phyloP scores from a whole-genome alignment of 805 yeast species.

The Jamesozyma spencerorum region DNA sequence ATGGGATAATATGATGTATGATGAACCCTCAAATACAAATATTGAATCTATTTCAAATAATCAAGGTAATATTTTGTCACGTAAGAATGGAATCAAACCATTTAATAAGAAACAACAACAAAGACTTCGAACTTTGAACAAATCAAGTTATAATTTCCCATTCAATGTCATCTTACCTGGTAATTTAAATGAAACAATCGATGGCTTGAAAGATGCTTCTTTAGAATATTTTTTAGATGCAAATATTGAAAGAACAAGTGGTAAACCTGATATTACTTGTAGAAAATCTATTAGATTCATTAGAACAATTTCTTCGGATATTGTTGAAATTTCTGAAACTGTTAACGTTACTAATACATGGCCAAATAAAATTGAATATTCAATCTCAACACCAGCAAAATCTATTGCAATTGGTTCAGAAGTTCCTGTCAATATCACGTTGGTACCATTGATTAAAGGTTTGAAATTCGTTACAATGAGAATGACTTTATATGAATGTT shows the following conservation, averaged over 20 bases:
- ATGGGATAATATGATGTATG: slow-evolving; percentile 64
- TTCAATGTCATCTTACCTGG: slow-evolving; percentile 83
- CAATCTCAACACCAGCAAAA: slow-evolving; percentile 74
- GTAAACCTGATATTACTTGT: slow-evolving; percentile 52
- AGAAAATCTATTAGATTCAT: slow-evolving; percentile 71
- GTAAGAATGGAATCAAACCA: slow-evolving; percentile 17
- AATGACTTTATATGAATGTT: slow-evolving; percentile 59
- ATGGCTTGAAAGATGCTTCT: slow-evolving; percentile 77
- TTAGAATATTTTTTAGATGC: slow-evolving; percentile 69
- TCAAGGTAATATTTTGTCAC: slow-evolving; percentile 15
- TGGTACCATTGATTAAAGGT: slow-evolving; percentile 79
- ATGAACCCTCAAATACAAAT: too few relatives aligned
- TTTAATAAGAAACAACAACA: slow-evolving; percentile 11
- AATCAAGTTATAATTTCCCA: slow-evolving; percentile 86
- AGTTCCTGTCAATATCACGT: slow-evolving; percentile 54
- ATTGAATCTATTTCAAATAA: too few relatives aligned
- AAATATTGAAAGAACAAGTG: slow-evolving; percentile 72
- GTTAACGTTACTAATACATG: slow-evolving; percentile 90
- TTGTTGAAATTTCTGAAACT: slow-evolving; percentile 81
- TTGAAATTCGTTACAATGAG: slow-evolving; percentile 65
- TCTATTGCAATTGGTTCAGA: slow-evolving; percentile 86
- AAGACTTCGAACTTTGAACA: slow-evolving; percentile 44
- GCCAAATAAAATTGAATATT: slow-evolving; percentile 90
- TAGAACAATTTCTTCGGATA: slow-evolving; percentile 79
- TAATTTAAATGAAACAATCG: slow-evolving; percentile 74